Evolutionary conservation across 2,329 filamentous ascomycete species (phyloP), one percentile per base, ranked within the genome.

Genomic region (Arthrobotrys sinensis): DNA sequence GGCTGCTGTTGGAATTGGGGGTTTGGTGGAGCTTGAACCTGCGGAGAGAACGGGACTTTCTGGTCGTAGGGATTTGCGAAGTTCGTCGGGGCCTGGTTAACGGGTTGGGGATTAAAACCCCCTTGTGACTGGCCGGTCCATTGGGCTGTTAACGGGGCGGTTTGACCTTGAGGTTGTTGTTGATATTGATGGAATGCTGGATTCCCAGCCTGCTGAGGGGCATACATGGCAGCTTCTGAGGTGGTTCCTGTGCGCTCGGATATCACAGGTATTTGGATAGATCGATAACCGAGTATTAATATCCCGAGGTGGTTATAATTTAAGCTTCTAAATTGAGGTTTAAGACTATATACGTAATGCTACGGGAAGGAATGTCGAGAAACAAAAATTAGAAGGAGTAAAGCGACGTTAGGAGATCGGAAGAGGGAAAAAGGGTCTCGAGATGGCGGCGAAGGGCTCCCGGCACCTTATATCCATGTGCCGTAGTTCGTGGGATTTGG

Each of bases 141-240:
- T 72, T 78, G 75, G n/a, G 60, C 57, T 12, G 60, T 40, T 62
- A 72, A 24, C 10, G 75, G 57, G 14, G 64, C 46, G 6, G 63
- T 45, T 43, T 40, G 55, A 19, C 14, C 24, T 43, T 40, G 55
- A 21, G 48, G 64, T 38, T 67, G 64, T 38, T 67, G 75, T 4
- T 46, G 38, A 16, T 68, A 63, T 38, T 67, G 53, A 14, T 46
- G 14, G 62, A 71, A 78, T 16, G 73, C 73, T 55, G 66, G 57
- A 53, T 77, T 77, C 16, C 73, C 73, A 38, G 55, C 57, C 67
- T 76, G 72, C 52, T 77, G 73, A 50, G 75, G 34, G n/a, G 75
- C 24, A 53, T 78, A 78, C 75, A 78, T 78, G 11, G 45, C 19
- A 40, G 28, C 10, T 34, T 38, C 16, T 36, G 28, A 32, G 14